Percentiles rank a stretch among this genome's conserved stretches.
Conservation (phyloP, 2,329 filamentous ascomycete species). For the Teratosphaeria zuluensis region DNA sequence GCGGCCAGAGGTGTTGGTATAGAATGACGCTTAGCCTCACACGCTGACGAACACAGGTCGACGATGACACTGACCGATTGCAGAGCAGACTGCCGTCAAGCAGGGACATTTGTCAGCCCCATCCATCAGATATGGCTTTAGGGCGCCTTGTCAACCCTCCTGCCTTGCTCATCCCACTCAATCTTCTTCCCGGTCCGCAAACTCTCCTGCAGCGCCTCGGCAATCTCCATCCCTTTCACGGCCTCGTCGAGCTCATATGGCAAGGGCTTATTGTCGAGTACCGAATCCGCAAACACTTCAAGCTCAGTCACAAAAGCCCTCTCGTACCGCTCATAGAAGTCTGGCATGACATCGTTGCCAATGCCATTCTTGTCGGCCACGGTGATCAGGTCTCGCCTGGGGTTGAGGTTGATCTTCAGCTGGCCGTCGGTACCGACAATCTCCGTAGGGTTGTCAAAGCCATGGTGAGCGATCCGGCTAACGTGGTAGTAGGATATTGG, state of each 20-base stretch:
- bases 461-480: conserved; percentile 33
- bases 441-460: conserved; percentile 36
- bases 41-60: too few relatives aligned
- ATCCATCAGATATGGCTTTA: conserved; percentile 25
- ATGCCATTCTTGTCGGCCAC: conserved; percentile 26
- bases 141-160: conserved; percentile 26
- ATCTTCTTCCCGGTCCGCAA: conserved; percentile 38
- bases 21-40: too few relatives aligned
- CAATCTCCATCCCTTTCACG: conserved; percentile 30
- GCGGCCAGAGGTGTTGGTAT: too few relatives aligned
- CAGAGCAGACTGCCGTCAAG: too few relatives aligned
- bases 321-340: conserved; percentile 34
- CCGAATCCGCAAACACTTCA: conserved; percentile 29
- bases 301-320: conserved; percentile 32
- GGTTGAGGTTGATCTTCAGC: conserved; percentile 26
- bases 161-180: conserved; percentile 47
- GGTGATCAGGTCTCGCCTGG: conserved; percentile 25
- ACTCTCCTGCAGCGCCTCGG: conserved; percentile 42
- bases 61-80: too few relatives aligned
- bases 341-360: conserved; percentile 27
- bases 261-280: conserved; percentile 28
- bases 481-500: conserved; percentile 37
- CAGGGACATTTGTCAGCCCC: too few relatives aligned
- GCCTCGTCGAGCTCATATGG: conserved; percentile 27
- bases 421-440: conserved; percentile 33